Percentiles rank a stretch among this genome's conserved stretches.
phyloP scores from a whole-genome alignment of 164 flowering plant genomes.

The Aristolochia contorta region DNA sequence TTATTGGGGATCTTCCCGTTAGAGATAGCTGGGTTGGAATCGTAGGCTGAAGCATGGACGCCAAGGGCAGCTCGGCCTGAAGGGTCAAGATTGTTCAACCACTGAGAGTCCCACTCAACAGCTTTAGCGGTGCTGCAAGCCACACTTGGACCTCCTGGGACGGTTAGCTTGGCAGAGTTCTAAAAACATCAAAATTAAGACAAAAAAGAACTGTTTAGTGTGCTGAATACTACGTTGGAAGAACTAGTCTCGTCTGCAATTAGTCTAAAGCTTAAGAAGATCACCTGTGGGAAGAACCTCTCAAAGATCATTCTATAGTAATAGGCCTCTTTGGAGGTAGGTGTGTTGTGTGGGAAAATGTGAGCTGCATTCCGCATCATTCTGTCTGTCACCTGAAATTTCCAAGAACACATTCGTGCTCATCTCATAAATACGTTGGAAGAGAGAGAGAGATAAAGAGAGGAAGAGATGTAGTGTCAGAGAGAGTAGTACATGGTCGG shows the following conservation, averaged over 20 bases:
- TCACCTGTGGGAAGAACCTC: conserved; percentile 92
- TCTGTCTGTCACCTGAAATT: conserved; percentile 56
- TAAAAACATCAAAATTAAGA: conserved; percentile 15
- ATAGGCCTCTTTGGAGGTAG: conserved; percentile 80
- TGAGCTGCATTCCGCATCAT: conserved; percentile 76
- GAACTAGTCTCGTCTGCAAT: too few relatives aligned
- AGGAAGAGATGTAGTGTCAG: conserved; percentile 8
- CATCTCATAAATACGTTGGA: background rate
- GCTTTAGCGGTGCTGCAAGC: conserved; percentile 97
- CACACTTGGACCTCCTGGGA: conserved; percentile 89
- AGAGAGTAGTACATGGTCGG: conserved; percentile 42
- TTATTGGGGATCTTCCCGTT: conserved; percentile 16
- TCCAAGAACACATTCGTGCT: background rate
- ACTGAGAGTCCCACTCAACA: conserved; percentile 75
- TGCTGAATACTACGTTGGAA: too few relatives aligned
- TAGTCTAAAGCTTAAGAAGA: background rate
- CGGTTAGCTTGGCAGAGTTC: conserved; percentile 78
- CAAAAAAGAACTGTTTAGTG: too few relatives aligned
- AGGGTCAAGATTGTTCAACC: conserved; percentile 88
- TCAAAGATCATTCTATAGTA: conserved; percentile 87
- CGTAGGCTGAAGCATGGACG: conserved; percentile 69
- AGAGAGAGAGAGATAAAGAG: conserved; percentile 5
- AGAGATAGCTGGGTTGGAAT: conserved; percentile 8
- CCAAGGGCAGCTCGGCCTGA: conserved; percentile 93
- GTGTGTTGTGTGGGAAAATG: conserved; percentile 83